Evolutionary conservation across 176 grass and related monocot genomes (phyloP), one percentile per base, ranked within the genome.

Genomic region (Phoenix roebelenii): DNA sequence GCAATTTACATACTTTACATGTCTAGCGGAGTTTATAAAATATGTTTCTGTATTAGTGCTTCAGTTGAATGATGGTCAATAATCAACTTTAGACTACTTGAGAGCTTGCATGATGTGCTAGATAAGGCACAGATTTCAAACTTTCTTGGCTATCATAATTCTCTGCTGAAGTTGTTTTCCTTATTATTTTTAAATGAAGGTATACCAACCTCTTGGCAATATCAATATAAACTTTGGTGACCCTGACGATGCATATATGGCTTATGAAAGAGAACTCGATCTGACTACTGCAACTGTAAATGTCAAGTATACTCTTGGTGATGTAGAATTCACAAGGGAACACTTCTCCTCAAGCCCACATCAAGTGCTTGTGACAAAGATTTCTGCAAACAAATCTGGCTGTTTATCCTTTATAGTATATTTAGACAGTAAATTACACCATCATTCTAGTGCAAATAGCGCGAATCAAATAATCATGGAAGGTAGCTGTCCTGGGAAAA

Each of bases 181-280:
- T 25, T 18, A 2, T 71, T 22, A 4, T 16, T 59, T 95, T 66
- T 20, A 57, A 78, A 44, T 83, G 76, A 71, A 95, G 89, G 67
- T 83, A 56, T 95, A 86, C 63, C 85, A 95, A 60, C 85, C 89
- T 60, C 85, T 95, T 16, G 85, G 85, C 15, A 82, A 85, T 63
- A 77, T 95, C 18, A 24, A 80, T 80, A 58, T 95, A 70, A 73
- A 68, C 15, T 95, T 95, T 75, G 77, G 70, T 44, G 48, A 85
- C 49, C 49, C 75, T 15, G 61, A 70, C 10, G 24, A 57, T 29
- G 52, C 49, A 22, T 83, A 89, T 56, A 76, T 61, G 29, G 62
- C 61, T 54, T 95, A 95, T 67, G 72, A 51, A 80, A 83, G 90
- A 86, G 66, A 86, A 71, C 85, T 95, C 48, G 82, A 89, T 80